Conservation (phyloP, 805 yeast species). For the Candida tallmaniae region DNA sequence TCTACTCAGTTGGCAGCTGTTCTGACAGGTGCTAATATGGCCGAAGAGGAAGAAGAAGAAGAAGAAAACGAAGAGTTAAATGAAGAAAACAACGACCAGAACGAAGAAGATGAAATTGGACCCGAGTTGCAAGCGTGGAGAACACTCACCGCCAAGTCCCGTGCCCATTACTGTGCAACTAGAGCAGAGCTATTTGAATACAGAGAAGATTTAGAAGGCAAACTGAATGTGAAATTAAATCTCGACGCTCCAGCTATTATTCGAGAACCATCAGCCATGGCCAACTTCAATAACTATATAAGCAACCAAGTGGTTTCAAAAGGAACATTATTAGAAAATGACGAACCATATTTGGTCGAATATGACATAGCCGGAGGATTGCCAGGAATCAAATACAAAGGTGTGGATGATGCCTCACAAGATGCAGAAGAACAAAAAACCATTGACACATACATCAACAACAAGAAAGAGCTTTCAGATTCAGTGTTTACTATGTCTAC, state of each 20-base stretch:
- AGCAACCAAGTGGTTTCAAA: conserved; percentile 37
- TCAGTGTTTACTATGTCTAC: conserved; percentile 31
- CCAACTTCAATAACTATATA: conserved; percentile 47
- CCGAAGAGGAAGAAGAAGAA: conserved; percentile 24
- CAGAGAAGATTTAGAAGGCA: conserved; percentile 16
- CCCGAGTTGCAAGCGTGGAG: conserved; percentile 82
- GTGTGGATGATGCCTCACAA: conserved; percentile 43
- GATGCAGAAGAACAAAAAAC: conserved; percentile 31
- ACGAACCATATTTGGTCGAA: conserved; percentile 67
- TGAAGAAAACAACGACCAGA: conserved; percentile 36
- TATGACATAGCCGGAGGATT: conserved; percentile 80
- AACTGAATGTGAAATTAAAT: conserved; percentile 43
- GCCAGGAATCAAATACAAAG: conserved; percentile 59
- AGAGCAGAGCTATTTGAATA: conserved; percentile 61
- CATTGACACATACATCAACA: conserved; percentile 27
- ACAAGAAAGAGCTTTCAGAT: conserved; percentile 16
- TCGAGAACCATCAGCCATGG: conserved; percentile 66
- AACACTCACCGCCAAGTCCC: conserved; percentile 67
- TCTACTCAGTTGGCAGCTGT: conserved; percentile 11
- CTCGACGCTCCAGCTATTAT: conserved; percentile 65
- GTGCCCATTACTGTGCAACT: conserved; percentile 69
- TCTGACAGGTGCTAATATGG: conserved; percentile 15
- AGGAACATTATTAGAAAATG: conserved; percentile 47
- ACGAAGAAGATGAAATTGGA: conserved; percentile 64
- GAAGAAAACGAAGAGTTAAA: conserved; percentile 44